phyloP scores from a whole-genome alignment of 371 early-diverging fungal genomes.

The Mortierella sp. region DNA sequence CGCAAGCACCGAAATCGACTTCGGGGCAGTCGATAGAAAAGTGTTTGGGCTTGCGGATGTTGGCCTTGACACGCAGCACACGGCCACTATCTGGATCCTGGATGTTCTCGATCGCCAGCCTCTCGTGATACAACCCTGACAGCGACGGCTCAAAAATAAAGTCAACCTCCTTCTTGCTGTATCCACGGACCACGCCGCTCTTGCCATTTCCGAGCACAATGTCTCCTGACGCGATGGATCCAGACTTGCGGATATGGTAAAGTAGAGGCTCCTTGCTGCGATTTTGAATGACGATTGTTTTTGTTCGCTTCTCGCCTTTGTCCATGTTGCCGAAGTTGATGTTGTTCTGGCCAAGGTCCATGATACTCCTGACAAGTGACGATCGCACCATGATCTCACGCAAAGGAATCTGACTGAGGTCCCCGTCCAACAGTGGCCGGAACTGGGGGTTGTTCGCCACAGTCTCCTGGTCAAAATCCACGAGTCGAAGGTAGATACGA shows the following conservation, averaged over 20 bases:
- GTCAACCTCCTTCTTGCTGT: conserved; percentile 92
- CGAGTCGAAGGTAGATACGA: conserved; percentile 79
- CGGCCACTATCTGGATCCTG: conserved; percentile 90
- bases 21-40: conserved; percentile 85
- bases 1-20: conserved; percentile 85
- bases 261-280: conserved; percentile 91
- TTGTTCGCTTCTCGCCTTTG: conserved; percentile 88
- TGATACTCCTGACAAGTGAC: conserved; percentile 84
- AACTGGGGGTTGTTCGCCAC: conserved; percentile 75
- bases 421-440: conserved; percentile 73
- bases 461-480: conserved; percentile 85
- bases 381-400: conserved; percentile 93
- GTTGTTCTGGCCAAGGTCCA: conserved; percentile 96
- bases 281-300: conserved; percentile 93
- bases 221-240: conserved; percentile 96
- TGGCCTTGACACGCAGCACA: conserved; percentile 88
- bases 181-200: conserved; percentile 92
- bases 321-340: conserved; percentile 96
- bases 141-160: conserved; percentile 94
- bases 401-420: conserved; percentile 84
- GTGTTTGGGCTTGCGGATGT: conserved; percentile 89
- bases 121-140: conserved; percentile 90
- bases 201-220: conserved; percentile 82
- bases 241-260: conserved; percentile 95
- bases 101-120: conserved; percentile 91